Base-by-base conservation (phyloP, 305 asterid genomes). In the Fraxinus floribunda region DNA sequence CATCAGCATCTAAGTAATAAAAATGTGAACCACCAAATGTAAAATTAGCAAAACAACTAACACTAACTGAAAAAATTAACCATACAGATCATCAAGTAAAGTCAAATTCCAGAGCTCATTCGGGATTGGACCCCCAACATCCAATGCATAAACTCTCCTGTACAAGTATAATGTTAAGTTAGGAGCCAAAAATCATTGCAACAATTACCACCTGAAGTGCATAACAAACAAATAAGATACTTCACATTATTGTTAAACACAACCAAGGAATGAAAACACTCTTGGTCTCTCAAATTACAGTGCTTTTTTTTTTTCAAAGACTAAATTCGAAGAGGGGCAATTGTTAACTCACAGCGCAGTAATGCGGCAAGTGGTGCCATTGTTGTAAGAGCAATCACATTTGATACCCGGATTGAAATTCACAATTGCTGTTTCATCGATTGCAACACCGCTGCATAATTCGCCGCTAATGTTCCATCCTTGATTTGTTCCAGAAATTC, bases 41-140 rank as follows among this genome's bases (percentile, higher is more conserved):
- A 20, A 10, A 36, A 13, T 2, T 22, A 73, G 57, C 26, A 79
- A 68, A 30, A 44, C 24, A 46, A 68, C 18, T 4, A 26, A 35
- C 8, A 15, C 32, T 16, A 71, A 34, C 35, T 71, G 79, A 78
- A 32, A 52, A 79, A 81, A 78, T 29, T 30, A 73, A 75, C 24
- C 91, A 83, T 90, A 95, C 99, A 95, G 26, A 80, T 88, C 44
- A 57, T 77, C 82, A 55, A 95, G 94, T 88, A 29, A 89, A 64
- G 97, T 90, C 84, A 95, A 81, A 88, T 86, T 91, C 98, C 98
- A 93, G 52, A 94, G 91, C 86, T 93, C 97, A 74, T 89, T 94
- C 1, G 97, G 97, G 26, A 90, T 79, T 24, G 82, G 77, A n/a
- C 97, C 97, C 16, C 0, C 22, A 71, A 92, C 89, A 81, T 89